These are phyloP conservation scores for Reticulomyxa filosa DNA, from an alignment of 78 protist species.

Conservation along the genomic window DNA sequence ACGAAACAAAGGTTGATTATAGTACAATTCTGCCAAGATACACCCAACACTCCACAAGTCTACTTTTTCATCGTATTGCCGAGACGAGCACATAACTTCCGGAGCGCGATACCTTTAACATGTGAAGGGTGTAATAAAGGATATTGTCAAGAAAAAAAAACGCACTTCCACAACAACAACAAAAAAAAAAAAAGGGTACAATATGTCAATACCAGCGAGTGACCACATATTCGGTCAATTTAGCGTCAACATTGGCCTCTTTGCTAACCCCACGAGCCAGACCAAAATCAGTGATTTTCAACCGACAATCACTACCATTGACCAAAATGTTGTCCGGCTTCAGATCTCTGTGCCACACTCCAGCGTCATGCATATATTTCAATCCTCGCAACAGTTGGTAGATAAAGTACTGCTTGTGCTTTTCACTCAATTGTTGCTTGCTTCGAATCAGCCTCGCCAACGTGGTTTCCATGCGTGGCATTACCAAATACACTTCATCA, in stretches of 20 bases:
- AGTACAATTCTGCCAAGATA: slow-evolving; percentile 45
- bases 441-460: slow-evolving; percentile 11
- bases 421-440: slow-evolving; percentile 43
- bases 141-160: background rate
- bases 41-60: slow-evolving; percentile 59
- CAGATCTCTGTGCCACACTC: too few species aligned
- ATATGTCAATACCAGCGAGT: slow-evolving; percentile 7
- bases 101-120: background rate
- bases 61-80: slow-evolving; percentile 11
- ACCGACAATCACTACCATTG: too few species aligned
- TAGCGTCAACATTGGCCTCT: too few species aligned
- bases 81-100: background rate
- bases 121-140: too few species aligned
- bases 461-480: background rate
- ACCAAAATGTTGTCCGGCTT: too few species aligned
- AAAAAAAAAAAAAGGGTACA: background rate
- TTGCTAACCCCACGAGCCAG: too few species aligned
- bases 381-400: slow-evolving; percentile 79
- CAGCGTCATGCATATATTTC: too few species aligned
- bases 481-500: background rate
- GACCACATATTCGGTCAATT: slow-evolving; percentile 4
- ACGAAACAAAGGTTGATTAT: background rate
- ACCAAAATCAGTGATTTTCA: too few species aligned
- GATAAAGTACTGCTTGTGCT: slow-evolving; percentile 64
- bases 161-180: background rate